Percentiles rank a stretch among this genome's conserved stretches.
Conservation (phyloP, 1,284 basidiomycete genomes). For the Microbotryomycetes sp. region DNA sequence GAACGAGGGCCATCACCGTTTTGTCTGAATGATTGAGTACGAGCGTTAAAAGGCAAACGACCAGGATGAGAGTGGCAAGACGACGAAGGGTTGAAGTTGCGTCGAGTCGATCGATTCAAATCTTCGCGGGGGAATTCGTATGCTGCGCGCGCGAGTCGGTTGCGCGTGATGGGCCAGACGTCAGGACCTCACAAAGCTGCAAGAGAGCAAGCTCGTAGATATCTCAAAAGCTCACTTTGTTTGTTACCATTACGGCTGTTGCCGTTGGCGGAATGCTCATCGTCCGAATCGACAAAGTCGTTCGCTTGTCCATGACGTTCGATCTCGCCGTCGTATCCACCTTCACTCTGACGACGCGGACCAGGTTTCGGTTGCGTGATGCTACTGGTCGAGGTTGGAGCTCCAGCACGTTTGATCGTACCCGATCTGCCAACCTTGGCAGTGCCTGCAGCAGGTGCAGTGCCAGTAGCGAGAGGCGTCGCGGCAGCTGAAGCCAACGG, state of each 20-base stretch:
- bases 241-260: too few species aligned
- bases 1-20: conserved; percentile 1
- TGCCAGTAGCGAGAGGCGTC: too few species aligned
- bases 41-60: conserved; percentile 12
- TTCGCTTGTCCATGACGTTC: conserved; percentile 30
- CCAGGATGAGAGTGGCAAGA: conserved; percentile 23
- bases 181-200: too few species aligned
- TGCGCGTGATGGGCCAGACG: too few species aligned
- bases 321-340: conserved; percentile 27
- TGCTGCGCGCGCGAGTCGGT: not conserved
- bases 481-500: not conserved
- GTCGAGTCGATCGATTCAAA: conserved; percentile 12
- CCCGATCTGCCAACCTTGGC: conserved; percentile 4
- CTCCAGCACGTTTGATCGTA: conserved; percentile 9
- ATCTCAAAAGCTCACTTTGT: too few species aligned
- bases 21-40: not conserved
- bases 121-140: conserved; percentile 21
- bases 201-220: too few species aligned
- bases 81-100: conserved; percentile 30
- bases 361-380: conserved; percentile 5
- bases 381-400: not conserved
- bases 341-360: conserved; percentile 6
- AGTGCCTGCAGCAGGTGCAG: not conserved
- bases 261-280: conserved; percentile 3
- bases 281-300: conserved; percentile 25